Evolutionary conservation across 805 yeast species (phyloP).

Genomic region (Yueomyces sp.): DNA sequence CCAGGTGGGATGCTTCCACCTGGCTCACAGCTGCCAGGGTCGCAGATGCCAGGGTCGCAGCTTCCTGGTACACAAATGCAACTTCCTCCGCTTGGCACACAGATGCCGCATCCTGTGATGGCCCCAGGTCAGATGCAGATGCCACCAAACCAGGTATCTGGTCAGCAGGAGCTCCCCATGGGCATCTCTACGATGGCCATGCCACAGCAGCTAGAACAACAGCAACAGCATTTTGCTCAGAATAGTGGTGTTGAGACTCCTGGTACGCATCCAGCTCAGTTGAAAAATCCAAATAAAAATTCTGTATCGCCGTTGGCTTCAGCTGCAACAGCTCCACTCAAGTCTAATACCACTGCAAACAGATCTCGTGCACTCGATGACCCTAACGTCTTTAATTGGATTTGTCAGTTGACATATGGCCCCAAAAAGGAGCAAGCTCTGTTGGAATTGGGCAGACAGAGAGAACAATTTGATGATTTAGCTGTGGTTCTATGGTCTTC

Average conservation of each 20-base stretch:
- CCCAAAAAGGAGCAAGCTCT: conserved; percentile 88
- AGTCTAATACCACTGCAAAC: background rate
- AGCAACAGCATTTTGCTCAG: too few species aligned
- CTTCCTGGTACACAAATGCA: background rate
- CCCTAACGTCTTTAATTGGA: conserved; percentile 81
- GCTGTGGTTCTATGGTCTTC: conserved; percentile 92
- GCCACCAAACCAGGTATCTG: too few species aligned
- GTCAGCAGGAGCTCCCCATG: too few species aligned
- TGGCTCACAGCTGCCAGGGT: too few species aligned
- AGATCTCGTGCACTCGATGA: conserved; percentile 44
- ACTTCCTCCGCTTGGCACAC: background rate
- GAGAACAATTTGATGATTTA: conserved; percentile 89
- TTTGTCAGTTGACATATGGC: conserved; percentile 78
- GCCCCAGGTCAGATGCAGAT: too few species aligned
- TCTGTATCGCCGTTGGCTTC: background rate
- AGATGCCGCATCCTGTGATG: background rate
- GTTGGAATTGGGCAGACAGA: conserved; percentile 79
- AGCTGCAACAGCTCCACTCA: background rate
- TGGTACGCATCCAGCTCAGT: too few species aligned
- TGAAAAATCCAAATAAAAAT: too few species aligned
- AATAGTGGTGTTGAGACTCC: too few species aligned
- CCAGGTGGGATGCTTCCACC: too few species aligned
- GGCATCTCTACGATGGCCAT: too few species aligned
- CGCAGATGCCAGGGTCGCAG: too few species aligned
- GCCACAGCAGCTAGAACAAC: too few species aligned